A percentile compares a stretch with the other conserved stretches of the same genome.
Evolutionary conservation across 1,139 yeast species (phyloP).

Genomic region (Suhomyces kunorum): DNA sequence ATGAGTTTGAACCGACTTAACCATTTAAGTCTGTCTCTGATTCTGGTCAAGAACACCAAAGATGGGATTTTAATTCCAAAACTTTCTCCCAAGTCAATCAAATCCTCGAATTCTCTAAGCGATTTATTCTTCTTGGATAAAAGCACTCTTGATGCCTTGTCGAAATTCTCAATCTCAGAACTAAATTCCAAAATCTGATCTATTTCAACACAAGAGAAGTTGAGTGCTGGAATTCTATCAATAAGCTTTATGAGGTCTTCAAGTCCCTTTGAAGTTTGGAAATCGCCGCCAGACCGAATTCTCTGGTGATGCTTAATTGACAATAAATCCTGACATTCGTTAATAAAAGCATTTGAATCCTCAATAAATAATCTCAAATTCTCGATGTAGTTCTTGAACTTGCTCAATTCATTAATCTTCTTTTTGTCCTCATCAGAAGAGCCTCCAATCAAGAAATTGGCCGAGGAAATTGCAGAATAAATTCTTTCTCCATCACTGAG

Average conservation of each 20-base stretch:
- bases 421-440: slow-evolving; percentile 16
- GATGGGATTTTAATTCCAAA: slow-evolving; percentile 61
- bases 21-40: slow-evolving; percentile 56
- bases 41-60: slow-evolving; percentile 47
- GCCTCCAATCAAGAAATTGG: slow-evolving; percentile 15
- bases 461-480: slow-evolving; percentile 34
- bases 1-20: slow-evolving; percentile 35
- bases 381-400: slow-evolving; percentile 24
- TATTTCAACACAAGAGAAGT: slow-evolving; percentile 58
- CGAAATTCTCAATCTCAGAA: slow-evolving; percentile 55
- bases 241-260: slow-evolving; percentile 37
- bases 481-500: slow-evolving; percentile 59
- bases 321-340: slow-evolving; percentile 55
- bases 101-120: slow-evolving; percentile 44
- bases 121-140: slow-evolving; percentile 29
- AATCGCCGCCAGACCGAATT: slow-evolving; percentile 31
- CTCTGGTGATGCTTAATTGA: slow-evolving; percentile 54
- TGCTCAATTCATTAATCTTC: slow-evolving; percentile 17
- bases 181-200: slow-evolving; percentile 59
- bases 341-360: slow-evolving; percentile 53
- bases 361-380: slow-evolving; percentile 47
- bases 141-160: slow-evolving; percentile 46
- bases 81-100: slow-evolving; percentile 55
- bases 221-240: slow-evolving; percentile 48
- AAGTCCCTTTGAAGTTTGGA: slow-evolving; percentile 20